phyloP scores from a whole-genome alignment of 2,329 filamentous ascomycete genomes.

The Trichophyton equinum region DNA sequence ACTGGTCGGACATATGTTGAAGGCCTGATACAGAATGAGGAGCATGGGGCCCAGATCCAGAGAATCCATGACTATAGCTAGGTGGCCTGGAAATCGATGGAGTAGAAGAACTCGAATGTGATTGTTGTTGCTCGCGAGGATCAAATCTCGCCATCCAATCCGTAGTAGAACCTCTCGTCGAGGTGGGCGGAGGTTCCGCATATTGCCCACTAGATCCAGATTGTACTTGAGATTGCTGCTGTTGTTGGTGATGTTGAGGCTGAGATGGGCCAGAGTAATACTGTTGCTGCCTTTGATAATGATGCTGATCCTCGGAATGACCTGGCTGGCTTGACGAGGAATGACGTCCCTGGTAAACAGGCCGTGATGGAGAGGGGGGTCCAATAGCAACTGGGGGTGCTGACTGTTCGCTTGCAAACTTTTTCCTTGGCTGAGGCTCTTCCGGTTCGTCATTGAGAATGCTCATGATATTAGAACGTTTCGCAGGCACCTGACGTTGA shows the following conservation, averaged over 20 bases:
- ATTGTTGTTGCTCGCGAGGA: constrained; percentile 24
- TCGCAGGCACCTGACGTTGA: constrained; percentile 33
- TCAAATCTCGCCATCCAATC: constrained; percentile 35
- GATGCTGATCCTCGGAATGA: constrained; percentile 7
- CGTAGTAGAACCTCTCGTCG: constrained; percentile 15
- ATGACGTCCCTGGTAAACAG: constrained; percentile 16
- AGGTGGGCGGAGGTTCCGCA: constrained; percentile 1
- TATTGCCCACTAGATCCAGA: constrained; percentile 7
- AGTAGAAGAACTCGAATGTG: constrained; percentile 4
- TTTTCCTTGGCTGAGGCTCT: constrained; percentile 35
- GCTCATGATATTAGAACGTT: constrained; percentile 39
- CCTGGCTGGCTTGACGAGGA: constrained; percentile 16
- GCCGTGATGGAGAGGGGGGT: constrained; percentile 16
- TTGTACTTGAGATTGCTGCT: constrained; percentile 17
- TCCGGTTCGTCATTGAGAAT: constrained; percentile 38
- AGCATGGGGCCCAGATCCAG: constrained; percentile 5
- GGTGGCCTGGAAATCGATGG: constrained; percentile 1
- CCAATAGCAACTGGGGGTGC: constrained; percentile 17
- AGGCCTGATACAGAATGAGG: constrained; percentile 2
- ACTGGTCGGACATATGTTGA: constrained; percentile 6
- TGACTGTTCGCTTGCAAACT: constrained; percentile 30
- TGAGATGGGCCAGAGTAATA: constrained; percentile 16
- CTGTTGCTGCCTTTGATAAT: constrained; percentile 14
- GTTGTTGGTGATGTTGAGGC: constrained; percentile 5
- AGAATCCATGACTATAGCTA: constrained; percentile 5